Base-by-base conservation (phyloP, 1,139 yeast genomes). In the Scheffersomyces cryptocercus region DNA sequence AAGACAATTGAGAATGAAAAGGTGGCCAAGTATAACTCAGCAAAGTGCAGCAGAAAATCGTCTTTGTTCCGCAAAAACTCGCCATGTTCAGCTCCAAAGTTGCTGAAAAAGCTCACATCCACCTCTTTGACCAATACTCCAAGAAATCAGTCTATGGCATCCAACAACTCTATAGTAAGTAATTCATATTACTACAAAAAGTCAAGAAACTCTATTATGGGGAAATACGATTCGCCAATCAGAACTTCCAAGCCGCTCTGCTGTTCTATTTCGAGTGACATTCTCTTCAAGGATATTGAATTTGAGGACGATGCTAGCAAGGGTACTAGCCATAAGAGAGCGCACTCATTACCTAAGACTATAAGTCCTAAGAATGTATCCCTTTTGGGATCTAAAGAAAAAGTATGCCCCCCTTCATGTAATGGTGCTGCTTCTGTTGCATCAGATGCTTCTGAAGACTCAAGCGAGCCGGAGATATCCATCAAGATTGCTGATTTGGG, bases 401-500 rank as follows among this genome's bases (percentile, higher is more conserved):
- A 26, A 29, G 20, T 11, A 14, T 14, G 28, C 14, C 20, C 24
- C 3, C 12, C 20, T 9, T 15, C 15, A 2, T 15, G 6, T 14
- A 28, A n/a, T 28, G 38, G 38, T 6, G 38, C 24, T 28, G 29
- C 29, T 8, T n/a, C 39, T 26, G 34, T 31, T 31, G 20, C 12
- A 11, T 31, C 35, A 1, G 35, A 14, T 14, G 24, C 15, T 14
- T 31, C 35, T 5, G 35, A 31, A 16, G 44, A 13, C 29, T 15
- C n/a, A 7, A 11, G 20, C 35, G 35, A 37, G 24, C 43, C 38
- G 28, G 37, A 36, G 12, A 47, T 59, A 8, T 52, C 56, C n/a
- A 59, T 70, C 34, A 88, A 88, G 61, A 79, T 88, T 44, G 96
- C 95, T 3, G 96, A 88, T 59, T 73, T 88, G 43, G 96, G 96